A percentile compares a stretch with the other conserved stretches of the same genome.
These are phyloP conservation scores for Didymella keratinophila DNA, from an alignment of 2,329 filamentous ascomycete genomes.

Conservation along the genomic window DNA sequence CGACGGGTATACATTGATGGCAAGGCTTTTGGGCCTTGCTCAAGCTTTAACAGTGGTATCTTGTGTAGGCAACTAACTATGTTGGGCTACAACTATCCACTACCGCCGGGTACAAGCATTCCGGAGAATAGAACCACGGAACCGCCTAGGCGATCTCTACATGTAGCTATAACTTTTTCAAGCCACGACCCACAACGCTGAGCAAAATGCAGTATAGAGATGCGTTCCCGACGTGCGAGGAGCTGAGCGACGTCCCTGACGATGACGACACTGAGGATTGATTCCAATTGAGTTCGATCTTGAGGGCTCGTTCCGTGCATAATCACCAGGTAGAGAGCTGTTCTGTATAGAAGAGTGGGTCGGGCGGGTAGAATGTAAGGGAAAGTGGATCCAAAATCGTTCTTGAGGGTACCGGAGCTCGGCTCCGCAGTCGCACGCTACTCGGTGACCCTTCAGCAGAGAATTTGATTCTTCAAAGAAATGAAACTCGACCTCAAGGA, in stretches of 20 bases:
- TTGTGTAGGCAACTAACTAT: background rate
- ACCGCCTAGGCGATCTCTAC: background rate
- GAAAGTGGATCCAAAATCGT: background rate
- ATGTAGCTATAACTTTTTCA: slow-evolving; percentile 1
- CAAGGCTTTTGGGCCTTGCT: background rate
- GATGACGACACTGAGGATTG: background rate
- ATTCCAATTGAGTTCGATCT: background rate
- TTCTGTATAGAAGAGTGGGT: background rate
- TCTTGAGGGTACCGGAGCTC: background rate
- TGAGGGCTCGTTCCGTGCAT: background rate
- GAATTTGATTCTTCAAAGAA: too few species aligned
- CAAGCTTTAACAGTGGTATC: background rate
- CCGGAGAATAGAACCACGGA: slow-evolving; percentile 8
- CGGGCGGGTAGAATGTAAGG: background rate
- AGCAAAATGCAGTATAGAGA: background rate
- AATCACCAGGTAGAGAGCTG: background rate
- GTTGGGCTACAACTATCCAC: slow-evolving; percentile 4
- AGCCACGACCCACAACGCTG: slow-evolving; percentile 11
- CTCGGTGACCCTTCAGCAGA: background rate
- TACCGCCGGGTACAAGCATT: slow-evolving; percentile 4
- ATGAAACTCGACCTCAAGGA: background rate
- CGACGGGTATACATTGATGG: background rate
- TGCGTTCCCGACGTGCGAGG: background rate
- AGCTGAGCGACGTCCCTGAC: background rate
- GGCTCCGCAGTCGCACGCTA: background rate